These are phyloP conservation scores for Ceratocystis diversiconidia DNA, from an alignment of 2,329 filamentous ascomycete genomes.

Conservation along the genomic window DNA sequence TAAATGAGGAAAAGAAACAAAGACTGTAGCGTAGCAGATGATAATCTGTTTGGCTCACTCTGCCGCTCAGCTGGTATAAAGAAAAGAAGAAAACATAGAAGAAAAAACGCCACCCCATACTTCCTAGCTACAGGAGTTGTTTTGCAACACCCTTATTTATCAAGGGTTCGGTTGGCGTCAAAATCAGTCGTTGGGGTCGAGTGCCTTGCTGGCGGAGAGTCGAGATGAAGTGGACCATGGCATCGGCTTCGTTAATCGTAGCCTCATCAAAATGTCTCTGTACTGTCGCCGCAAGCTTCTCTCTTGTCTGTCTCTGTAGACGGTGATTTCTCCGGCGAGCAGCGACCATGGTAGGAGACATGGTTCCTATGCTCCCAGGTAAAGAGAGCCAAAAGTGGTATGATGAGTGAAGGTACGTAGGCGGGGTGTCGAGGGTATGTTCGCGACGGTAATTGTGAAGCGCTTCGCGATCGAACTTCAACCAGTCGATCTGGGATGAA, in stretches of 20 bases:
- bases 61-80: conserved; percentile 7
- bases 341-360: conserved; percentile 57
- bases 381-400: conserved; percentile 48
- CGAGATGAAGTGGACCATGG: conserved; percentile 67
- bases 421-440: conserved; percentile 55
- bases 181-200: conserved; percentile 11
- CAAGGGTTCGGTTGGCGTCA: conserved; percentile 14
- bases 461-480: conserved; percentile 49
- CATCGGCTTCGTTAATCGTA: conserved; percentile 67
- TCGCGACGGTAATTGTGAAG: conserved; percentile 64
- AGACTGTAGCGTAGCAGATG: conserved; percentile 9
- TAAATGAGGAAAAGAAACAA: conserved; percentile 8
- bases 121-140: neutral
- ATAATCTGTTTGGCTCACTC: conserved; percentile 13
- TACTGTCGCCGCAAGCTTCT: conserved; percentile 56
- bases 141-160: conserved; percentile 4
- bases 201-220: conserved; percentile 35
- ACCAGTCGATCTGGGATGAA: conserved; percentile 45
- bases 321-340: conserved; percentile 40
- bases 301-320: conserved; percentile 43
- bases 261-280: conserved; percentile 74
- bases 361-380: conserved; percentile 50
- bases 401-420: conserved; percentile 47
- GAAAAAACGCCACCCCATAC: neutral
- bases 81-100: neutral